Percentiles rank a stretch among this genome's conserved stretches.
phyloP scores from a whole-genome alignment of 352 stramenopile genomes.

The Pythium phragmitis region DNA sequence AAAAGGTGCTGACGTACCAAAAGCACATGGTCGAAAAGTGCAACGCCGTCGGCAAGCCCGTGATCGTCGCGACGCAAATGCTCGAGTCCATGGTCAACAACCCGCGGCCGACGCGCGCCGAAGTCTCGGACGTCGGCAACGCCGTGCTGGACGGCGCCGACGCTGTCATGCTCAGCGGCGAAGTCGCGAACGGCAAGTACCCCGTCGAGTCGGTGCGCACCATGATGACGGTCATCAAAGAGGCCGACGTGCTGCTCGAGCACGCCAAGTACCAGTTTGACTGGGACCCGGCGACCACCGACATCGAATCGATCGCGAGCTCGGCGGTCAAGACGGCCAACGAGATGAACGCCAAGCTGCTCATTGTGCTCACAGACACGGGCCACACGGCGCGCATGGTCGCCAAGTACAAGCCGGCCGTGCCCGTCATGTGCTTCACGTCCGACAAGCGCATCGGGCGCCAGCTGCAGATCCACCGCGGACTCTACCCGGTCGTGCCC shows the following conservation, averaged over 20 bases:
- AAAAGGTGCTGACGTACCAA: constrained; percentile 89
- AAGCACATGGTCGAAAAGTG: constrained; percentile 87
- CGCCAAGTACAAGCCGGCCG: constrained; percentile 89
- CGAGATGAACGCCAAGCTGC: constrained; percentile 81
- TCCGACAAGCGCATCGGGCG: constrained; percentile 86
- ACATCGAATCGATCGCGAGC: constrained; percentile 83
- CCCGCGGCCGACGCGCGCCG: constrained; percentile 80
- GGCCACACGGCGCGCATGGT: constrained; percentile 82
- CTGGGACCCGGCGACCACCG: constrained; percentile 55
- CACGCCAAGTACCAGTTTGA: constrained; percentile 58
- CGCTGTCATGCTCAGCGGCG: constrained; percentile 86
- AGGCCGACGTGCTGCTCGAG: constrained; percentile 76
- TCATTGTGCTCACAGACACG: constrained; percentile 84
- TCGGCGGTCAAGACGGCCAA: constrained; percentile 85
- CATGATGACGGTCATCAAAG: constrained; percentile 94
- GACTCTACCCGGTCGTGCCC: constrained; percentile 70
- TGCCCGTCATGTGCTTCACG: constrained; percentile 92
- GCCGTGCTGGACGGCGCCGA: constrained; percentile 85
- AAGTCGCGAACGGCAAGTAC: constrained; percentile 87
- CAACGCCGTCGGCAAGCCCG: constrained; percentile 84
- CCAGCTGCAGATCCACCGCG: constrained; percentile 90
- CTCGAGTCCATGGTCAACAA: constrained; percentile 89
- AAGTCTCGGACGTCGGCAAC: constrained; percentile 89
- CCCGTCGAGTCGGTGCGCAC: constrained; percentile 85
- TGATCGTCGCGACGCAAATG: constrained; percentile 90